These are phyloP conservation scores for Biscutella laevigata DNA, from an alignment of 441 rosid species.

Conservation along the genomic window DNA sequence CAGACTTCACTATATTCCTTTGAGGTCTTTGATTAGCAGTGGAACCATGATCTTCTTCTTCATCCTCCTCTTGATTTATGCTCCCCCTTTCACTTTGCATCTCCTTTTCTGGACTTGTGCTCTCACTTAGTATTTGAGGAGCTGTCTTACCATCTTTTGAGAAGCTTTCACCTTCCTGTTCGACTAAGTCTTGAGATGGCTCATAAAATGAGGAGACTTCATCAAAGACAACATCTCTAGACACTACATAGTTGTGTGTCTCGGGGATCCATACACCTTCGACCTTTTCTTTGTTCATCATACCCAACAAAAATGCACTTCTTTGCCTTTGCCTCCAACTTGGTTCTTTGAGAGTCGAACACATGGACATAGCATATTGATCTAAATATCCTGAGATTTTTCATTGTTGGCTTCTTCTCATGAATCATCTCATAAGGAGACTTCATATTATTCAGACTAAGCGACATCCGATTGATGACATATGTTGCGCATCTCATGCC, in stretches of 20 bases:
- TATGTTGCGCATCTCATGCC: background rate
- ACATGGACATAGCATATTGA: slow-evolving; percentile 6
- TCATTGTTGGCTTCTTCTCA: slow-evolving; percentile 8
- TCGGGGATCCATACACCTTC: slow-evolving; percentile 7
- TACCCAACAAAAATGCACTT: slow-evolving; percentile 5
- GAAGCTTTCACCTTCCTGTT: background rate
- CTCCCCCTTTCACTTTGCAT: background rate
- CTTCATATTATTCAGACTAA: slow-evolving; percentile 2
- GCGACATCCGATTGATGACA: slow-evolving; percentile 5
- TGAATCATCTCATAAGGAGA: background rate
- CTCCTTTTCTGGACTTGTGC: background rate
- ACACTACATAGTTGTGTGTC: background rate
- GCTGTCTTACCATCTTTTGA: background rate
- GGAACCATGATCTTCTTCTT: background rate
- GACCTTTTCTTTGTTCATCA: background rate
- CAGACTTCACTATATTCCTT: background rate
- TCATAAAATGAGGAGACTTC: background rate
- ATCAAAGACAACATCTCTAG: background rate
- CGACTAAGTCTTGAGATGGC: background rate
- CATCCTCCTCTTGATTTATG: background rate
- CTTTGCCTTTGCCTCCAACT: background rate
- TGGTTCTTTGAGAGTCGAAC: background rate
- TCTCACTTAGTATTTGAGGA: background rate
- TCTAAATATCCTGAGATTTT: slow-evolving; percentile 9
- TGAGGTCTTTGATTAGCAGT: background rate